A percentile compares a stretch with the other conserved stretches of the same genome.
phyloP scores from a whole-genome alignment of 106 monocot species.

The Acorus gramineus region DNA sequence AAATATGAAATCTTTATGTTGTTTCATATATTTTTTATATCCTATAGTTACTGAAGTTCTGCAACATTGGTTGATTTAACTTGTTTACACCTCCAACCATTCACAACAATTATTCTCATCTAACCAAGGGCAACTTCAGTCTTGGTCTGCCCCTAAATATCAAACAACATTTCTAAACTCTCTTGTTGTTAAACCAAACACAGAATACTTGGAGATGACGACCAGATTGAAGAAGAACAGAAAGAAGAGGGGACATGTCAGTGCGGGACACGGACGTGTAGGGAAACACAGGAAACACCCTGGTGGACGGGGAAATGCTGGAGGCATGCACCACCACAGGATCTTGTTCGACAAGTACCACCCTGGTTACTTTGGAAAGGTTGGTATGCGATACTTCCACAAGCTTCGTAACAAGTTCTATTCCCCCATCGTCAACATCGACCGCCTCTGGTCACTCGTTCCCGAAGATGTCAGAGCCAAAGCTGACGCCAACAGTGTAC shows the following conservation, averaged over 20 bases:
- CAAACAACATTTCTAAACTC: too few species aligned
- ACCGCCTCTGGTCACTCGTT: slow-evolving; percentile 44
- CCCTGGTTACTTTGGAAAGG: slow-evolving; percentile 82
- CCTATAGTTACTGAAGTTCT: too few species aligned
- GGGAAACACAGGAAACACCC: slow-evolving; percentile 80
- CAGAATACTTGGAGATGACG: slow-evolving; percentile 22
- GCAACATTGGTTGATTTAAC: too few species aligned
- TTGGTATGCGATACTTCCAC: slow-evolving; percentile 92
- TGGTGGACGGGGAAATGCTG: slow-evolving; percentile 79
- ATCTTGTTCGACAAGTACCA: slow-evolving; percentile 93
- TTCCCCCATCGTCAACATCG: slow-evolving; percentile 56
- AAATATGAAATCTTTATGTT: too few species aligned
- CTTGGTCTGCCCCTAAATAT: too few species aligned
- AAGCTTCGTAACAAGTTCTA: slow-evolving; percentile 75
- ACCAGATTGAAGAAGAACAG: slow-evolving; percentile 63
- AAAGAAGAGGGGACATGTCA: slow-evolving; percentile 70
- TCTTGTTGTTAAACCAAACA: too few species aligned
- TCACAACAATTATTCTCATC: too few species aligned
- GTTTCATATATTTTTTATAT: too few species aligned
- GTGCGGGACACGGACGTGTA: slow-evolving; percentile 62
- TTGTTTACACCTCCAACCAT: too few species aligned
- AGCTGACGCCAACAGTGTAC: slow-evolving; percentile 26
- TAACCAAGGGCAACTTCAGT: too few species aligned
- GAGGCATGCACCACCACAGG: slow-evolving; percentile 86
- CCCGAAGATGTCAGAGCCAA: slow-evolving; percentile 46